phyloP scores from a whole-genome alignment of 1,284 basidiomycete species.

The Lentinula novae-zelandiae region DNA sequence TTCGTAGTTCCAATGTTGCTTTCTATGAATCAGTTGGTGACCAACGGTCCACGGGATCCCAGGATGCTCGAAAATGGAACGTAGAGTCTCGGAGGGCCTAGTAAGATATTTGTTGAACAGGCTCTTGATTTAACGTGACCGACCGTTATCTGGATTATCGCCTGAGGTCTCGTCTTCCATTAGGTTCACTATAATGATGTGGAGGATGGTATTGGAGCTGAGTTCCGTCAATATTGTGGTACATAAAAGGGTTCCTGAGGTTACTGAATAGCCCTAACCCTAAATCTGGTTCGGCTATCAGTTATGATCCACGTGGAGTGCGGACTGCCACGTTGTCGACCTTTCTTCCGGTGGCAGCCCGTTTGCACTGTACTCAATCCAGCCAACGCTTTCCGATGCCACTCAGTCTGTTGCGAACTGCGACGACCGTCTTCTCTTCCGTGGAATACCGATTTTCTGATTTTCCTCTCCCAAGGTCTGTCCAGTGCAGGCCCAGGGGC shows the following conservation, averaged over 20 bases:
- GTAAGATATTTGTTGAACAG: not conserved
- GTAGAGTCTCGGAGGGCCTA: too few relatives aligned
- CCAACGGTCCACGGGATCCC: too few relatives aligned
- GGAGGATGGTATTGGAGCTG: not conserved
- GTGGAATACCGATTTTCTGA: not conserved
- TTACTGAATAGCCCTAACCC: not conserved
- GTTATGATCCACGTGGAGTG: not conserved
- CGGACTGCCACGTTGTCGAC: not conserved
- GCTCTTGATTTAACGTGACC: too few relatives aligned
- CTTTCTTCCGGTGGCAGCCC: not conserved
- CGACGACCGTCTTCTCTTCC: not conserved
- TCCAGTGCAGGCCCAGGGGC: not conserved
- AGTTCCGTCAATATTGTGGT: not conserved
- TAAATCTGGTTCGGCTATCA: not conserved
- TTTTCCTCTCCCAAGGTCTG: not conserved
- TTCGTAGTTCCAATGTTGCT: not conserved
- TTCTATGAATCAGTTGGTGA: too few relatives aligned
- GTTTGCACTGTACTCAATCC: not conserved
- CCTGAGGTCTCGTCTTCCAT: too few relatives aligned
- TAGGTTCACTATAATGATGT: too few relatives aligned
- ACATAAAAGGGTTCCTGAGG: not conserved
- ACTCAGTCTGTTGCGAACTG: not conserved
- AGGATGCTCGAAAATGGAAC: not conserved
- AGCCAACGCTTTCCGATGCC: too few relatives aligned
- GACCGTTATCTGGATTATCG: too few relatives aligned